Base-by-base conservation (phyloP, 352 stramenopile species). In the Vaucheria bursata region DNA sequence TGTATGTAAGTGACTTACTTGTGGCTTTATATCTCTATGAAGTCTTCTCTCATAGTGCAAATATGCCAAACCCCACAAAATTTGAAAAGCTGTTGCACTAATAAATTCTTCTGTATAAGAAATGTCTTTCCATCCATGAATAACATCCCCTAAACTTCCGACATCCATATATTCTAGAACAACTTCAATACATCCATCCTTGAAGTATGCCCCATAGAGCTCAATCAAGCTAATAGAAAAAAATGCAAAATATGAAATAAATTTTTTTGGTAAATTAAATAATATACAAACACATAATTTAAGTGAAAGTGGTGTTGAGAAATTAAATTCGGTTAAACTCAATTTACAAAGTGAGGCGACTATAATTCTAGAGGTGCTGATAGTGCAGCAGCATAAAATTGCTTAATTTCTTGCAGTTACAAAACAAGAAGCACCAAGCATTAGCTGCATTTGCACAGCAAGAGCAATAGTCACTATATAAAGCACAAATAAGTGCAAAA, bases 11-110 rank as follows among this genome's bases (percentile, higher is more conserved):
- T n/a, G n/a, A n/a, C n/a, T n/a, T n/a, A n/a, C n/a, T n/a, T n/a
- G n/a, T n/a, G 93, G 94, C 85, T 98, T 98, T 74, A 98, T 95
- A 86, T 98, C 94, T 0, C 95, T 88, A 81, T 98, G 95, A 59
- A 98, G 85, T 65, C 88, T 85, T 59, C 91, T 90, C 84, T 95
- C 89, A 69, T 88, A 89, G 85, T 97, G 95, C 35, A 98, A 86
- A 86, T 97, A 97, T 12, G 85, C 89, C 70, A 98, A 84, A 8
- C 92, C 94, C 81, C 90, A 93, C 31, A 98, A 86, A 33, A 96
- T 82, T 71, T 98, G 95, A 87, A 91, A 98, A 25, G 92, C 86
- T 49, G 97, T 89, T 68, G 89, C 91, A 53, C 90, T 93, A 39
- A 97, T 82, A 31, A 93, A 87, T 18, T 86, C 79, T 85, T 98